These are phyloP conservation scores for Plantago ovata DNA, from an alignment of 257 asterid species.

Conservation along the genomic window DNA sequence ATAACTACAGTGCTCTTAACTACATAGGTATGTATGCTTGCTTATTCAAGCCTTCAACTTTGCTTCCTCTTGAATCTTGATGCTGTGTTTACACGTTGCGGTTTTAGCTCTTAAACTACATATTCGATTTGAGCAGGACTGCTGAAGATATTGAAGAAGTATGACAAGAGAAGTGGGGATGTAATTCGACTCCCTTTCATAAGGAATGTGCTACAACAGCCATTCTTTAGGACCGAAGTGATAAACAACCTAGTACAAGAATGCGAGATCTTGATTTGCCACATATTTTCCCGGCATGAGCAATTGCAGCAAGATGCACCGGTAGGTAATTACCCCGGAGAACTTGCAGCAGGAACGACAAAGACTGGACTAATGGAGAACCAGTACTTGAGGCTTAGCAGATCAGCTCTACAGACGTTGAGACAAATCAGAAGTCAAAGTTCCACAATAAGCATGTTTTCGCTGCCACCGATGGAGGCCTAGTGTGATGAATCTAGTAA, in stretches of 20 bases:
- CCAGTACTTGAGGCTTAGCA: constrained; percentile 50
- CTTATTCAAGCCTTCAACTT: too few species aligned
- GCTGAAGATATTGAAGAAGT: constrained; percentile 73
- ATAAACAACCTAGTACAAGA: constrained; percentile 55
- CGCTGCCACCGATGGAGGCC: constrained; percentile 62
- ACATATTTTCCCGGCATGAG: constrained; percentile 45
- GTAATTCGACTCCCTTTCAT: constrained; percentile 48
- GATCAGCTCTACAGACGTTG: constrained; percentile 55
- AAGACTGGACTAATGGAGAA: constrained; percentile 46
- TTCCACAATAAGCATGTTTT: constrained; percentile 56
- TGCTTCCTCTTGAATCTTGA: background rate
- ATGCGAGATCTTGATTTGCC: constrained; percentile 55
- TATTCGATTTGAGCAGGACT: constrained; percentile 44
- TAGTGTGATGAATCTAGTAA: background rate
- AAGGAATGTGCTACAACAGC: too few species aligned
- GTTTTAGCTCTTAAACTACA: too few species aligned
- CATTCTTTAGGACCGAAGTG: constrained; percentile 27
- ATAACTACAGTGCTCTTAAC: constrained; percentile 84
- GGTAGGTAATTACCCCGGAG: constrained; percentile 37
- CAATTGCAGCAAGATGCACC: constrained; percentile 24
- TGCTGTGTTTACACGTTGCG: too few species aligned
- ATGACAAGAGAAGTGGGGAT: constrained; percentile 67
- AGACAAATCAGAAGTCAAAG: constrained; percentile 64
- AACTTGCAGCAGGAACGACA: constrained; percentile 39
- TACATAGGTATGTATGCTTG: constrained; percentile 43